Percentiles rank a stretch among this genome's conserved stretches.
Evolutionary conservation across 352 stramenopile species (phyloP).

Genomic region (Thraustochytrium striatum): DNA sequence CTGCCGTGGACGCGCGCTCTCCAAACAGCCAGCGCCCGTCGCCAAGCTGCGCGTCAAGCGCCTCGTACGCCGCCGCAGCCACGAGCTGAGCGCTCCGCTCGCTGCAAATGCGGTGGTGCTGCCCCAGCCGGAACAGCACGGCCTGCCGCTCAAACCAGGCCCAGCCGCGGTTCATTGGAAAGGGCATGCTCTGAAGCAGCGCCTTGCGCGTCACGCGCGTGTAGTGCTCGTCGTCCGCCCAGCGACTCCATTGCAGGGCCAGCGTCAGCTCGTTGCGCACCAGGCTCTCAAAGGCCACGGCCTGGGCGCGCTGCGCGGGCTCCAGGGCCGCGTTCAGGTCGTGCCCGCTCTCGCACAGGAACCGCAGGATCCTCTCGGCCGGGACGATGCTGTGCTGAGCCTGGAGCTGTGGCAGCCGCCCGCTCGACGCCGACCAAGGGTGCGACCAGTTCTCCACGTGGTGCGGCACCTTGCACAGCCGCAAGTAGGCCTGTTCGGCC

Average conservation of each 20-base stretch:
- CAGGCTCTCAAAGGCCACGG: constrained; percentile 19
- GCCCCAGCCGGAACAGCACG: background rate
- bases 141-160: constrained; percentile 10
- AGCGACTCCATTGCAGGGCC: constrained; percentile 27
- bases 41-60: constrained; percentile 3
- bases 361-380: background rate
- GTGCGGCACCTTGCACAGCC: background rate
- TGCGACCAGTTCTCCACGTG: constrained; percentile 38
- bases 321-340: constrained; percentile 10
- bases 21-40: constrained; percentile 39
- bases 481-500: constrained; percentile 32
- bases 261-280: constrained; percentile 20
- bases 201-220: constrained; percentile 19
- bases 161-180: constrained; percentile 17
- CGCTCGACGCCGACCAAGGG: background rate
- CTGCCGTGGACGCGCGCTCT: background rate
- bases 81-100: background rate
- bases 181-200: constrained; percentile 2
- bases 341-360: background rate
- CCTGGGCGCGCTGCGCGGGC: background rate
- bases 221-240: constrained; percentile 40
- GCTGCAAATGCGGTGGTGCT: constrained; percentile 22
- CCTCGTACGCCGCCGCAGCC: constrained; percentile 12
- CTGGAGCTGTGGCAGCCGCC: constrained; percentile 12
- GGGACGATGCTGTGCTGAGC: constrained; percentile 37